Base-by-base conservation (phyloP, 768 basidiomycete genomes). In the Hygrocybe coccinea region DNA sequence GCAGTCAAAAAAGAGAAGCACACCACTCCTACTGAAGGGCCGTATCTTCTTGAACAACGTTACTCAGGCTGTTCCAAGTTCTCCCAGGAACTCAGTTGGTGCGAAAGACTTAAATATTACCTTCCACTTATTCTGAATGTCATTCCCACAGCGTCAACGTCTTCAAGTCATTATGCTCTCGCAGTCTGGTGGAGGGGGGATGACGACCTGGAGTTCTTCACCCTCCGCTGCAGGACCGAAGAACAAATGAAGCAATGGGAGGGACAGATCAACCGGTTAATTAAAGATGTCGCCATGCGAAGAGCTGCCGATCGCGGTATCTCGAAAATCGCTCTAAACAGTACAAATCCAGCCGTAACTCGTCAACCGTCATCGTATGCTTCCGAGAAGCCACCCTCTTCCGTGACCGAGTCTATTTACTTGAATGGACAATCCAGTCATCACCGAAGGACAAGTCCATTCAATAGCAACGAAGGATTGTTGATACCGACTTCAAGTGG, bases 11-110 rank as follows among this genome's bases (percentile, higher is more conserved):
- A 85, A 86, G 72, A 87, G 86, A 69, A 87, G 75, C 62, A 88
- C 90, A 0, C 87, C 86, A 22, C 81, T 97, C 34, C 80, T 94
- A 21, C 74, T 99, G 56, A 99, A 99, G 65, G 97, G 97, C 3
- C 85, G 97, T 25, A 98, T 99, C 58, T 98, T 97, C 72, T 77
- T 98, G 61, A 93, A 94, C 60, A 99, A 98, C 64, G 92, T 98
- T 50, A 94, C 91, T 0, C 81, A 87, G 60, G 91, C 91, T 12
- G 75, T 82, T 52, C 79, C 87, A 36, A 76, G 74, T 8, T 77
- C 80, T 6, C 71, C 81, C n/a, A 78, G 80, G 62, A 77, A 75
- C 50, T 81, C 81, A 22, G 74, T 76, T 59, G 81, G 91, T 89
- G 62, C 56, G 85, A 79, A 38, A 49, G 29, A 48, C 37, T 36